These are phyloP conservation scores for Lathyrus oleraceus DNA, from an alignment of 306 rosid species.

Conservation along the genomic window DNA sequence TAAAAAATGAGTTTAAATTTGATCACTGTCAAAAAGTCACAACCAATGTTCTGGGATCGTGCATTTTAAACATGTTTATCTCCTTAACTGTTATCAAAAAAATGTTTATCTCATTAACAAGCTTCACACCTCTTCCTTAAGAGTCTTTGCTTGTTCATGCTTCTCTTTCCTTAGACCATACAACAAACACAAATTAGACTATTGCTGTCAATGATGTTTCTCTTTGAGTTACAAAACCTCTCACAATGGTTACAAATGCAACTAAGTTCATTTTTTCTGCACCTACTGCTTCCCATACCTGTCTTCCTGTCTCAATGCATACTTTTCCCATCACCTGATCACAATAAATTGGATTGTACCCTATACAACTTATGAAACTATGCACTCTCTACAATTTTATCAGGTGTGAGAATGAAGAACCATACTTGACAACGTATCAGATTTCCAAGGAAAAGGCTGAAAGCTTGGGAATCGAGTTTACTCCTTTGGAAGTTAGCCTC, in stretches of 20 bases:
- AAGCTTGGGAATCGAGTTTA: constrained; percentile 69
- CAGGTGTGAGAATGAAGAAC: constrained; percentile 68
- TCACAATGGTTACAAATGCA: background rate
- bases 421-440: constrained; percentile 48
- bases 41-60: no score
- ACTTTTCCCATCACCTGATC: no score
- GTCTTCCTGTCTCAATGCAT: background rate
- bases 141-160: background rate
- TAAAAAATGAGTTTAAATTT: no score
- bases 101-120: no score
- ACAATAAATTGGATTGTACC: no score
- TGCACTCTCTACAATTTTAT: constrained; percentile 11
- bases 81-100: no score
- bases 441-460: constrained; percentile 65
- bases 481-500: constrained; percentile 56
- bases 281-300: background rate
- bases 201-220: background rate
- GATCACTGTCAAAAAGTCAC: no score
- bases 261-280: background rate
- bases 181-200: background rate
- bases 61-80: no score
- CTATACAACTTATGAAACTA: no score
- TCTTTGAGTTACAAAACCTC: background rate
- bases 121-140: background rate
- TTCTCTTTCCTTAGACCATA: background rate